Base-by-base conservation (phyloP, 805 yeast genomes). In the Yueomyces sinensis region DNA sequence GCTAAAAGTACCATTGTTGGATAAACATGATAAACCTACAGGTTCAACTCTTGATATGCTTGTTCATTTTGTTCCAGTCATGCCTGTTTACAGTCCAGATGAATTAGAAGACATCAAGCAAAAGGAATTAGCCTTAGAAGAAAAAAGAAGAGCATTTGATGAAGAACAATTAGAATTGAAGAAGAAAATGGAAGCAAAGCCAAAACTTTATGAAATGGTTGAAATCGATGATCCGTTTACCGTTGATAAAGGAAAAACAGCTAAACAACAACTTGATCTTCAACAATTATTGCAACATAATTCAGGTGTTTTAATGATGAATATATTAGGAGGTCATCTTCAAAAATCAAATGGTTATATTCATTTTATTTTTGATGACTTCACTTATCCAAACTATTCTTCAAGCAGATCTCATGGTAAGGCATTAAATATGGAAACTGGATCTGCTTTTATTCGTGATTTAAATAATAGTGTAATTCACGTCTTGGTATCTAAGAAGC, bases 401-500 rank as follows among this genome's bases (percentile, higher is more conserved):
- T 60, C 81, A 1, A 53, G 70, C 9, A 68, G 62, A 45, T 52
- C 74, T 2, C 65, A 57, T 22, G 71, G 71, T 23, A 66, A 67
- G 33, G 50, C 41, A 11, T 52, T 80, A 22, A 47, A 64, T 17
- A 49, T 66, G 13, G 70, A 72, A n/a, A 51, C 57, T 17, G 79
- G 76, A 16, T 72, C 67, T 39, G 71, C 70, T 0, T 80, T 80
- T 43, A 63, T 82, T 33, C 71, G 93, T 54, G 91, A 82, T 52
- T 64, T 82, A 46, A 68, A 70, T 29, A 66, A 79, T 50, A 76
- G 86, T 27, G 62, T 56, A 32, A 42, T 72, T 30, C 56, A 72
- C 27, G 58, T 82, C 42, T 66, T 89, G 52, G 50, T 75, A n/a
- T 56, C 81, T 2, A 70, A 66, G 37, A 68, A 62, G 34, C 65